Percentiles rank a stretch among this genome's conserved stretches.
Conservation (phyloP, 2,329 filamentous ascomycete genomes). For the Penicillium freii region DNA sequence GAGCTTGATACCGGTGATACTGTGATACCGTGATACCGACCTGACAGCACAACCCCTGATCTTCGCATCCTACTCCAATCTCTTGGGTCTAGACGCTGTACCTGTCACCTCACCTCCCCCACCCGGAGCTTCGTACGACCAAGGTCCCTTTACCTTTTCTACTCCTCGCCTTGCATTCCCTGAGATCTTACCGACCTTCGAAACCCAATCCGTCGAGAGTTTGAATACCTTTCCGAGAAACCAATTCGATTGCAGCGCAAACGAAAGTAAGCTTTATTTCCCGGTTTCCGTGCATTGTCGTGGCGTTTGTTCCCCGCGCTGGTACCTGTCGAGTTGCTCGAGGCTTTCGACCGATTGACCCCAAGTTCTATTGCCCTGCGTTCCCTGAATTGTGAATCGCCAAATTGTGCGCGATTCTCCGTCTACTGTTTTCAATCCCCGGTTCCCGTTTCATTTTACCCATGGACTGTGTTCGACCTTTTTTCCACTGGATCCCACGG, state of each 20-base stretch:
- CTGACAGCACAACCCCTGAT: not conserved
- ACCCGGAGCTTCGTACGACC: constrained; percentile 2
- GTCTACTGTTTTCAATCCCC: not conserved
- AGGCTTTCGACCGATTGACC: not conserved
- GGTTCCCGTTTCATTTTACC: not conserved
- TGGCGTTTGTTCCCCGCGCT: not conserved
- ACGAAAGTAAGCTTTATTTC: constrained; percentile 18
- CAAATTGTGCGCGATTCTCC: not conserved
- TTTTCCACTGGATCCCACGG: constrained; percentile 3
- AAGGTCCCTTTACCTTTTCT: not conserved
- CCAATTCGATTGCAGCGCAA: constrained; percentile 12
- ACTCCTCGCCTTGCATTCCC: not conserved
- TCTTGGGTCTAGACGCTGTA: constrained; percentile 1
- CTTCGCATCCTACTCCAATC: not conserved
- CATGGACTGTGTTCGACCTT: constrained; percentile 11
- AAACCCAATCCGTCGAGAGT: not conserved
- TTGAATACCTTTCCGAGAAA: not conserved
- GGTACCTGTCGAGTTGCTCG: not conserved
- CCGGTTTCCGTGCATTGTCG: not conserved
- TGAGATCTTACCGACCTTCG: not conserved
- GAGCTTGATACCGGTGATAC: not conserved
- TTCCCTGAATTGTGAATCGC: not conserved
- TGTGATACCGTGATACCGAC: not conserved
- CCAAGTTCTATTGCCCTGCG: not conserved
- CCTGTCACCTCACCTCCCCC: constrained; percentile 1